A percentile compares a stretch with the other conserved stretches of the same genome.
phyloP scores from a whole-genome alignment of 2,329 filamentous ascomycete species.

The Fusarium nodosum region DNA sequence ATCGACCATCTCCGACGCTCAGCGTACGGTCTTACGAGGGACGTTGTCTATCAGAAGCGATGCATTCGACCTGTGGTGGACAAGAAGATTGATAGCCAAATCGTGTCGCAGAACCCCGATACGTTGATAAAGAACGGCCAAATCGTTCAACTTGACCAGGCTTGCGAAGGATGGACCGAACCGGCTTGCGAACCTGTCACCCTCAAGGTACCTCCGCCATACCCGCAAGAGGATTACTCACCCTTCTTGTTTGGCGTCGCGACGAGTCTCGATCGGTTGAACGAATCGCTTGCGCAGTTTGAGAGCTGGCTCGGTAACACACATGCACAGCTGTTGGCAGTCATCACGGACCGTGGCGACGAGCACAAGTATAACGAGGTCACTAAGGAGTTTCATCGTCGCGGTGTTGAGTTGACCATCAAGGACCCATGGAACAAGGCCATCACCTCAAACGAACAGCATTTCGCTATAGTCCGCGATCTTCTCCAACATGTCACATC shows the following conservation, averaged over 20 bases:
- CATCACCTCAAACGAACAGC: constrained; percentile 65
- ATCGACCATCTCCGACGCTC: constrained; percentile 51
- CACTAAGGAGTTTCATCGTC: constrained; percentile 48
- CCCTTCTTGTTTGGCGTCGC: constrained; percentile 71
- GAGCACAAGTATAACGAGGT: constrained; percentile 49
- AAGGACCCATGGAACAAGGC: constrained; percentile 52
- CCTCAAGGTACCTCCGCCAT: constrained; percentile 62
- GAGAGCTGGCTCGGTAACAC: constrained; percentile 68
- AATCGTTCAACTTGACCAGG: constrained; percentile 49
- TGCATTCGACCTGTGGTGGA: constrained; percentile 59
- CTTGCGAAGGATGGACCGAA: constrained; percentile 45
- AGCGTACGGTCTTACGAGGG: constrained; percentile 56
- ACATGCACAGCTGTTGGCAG: constrained; percentile 64
- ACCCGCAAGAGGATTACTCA: constrained; percentile 59
- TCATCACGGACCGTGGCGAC: constrained; percentile 61
- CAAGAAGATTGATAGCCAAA: constrained; percentile 53
- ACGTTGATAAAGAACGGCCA: constrained; percentile 56
- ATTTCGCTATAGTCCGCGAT: constrained; percentile 68
- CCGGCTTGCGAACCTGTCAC: constrained; percentile 59
- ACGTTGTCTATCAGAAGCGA: constrained; percentile 60
- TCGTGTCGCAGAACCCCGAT: constrained; percentile 55
- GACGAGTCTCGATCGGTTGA: constrained; percentile 64
- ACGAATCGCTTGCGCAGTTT: constrained; percentile 65
- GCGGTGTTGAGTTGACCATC: constrained; percentile 54
- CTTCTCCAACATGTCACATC: constrained; percentile 61